These are phyloP conservation scores for Selaginella moellendorffii DNA, from an alignment of 75 land plant species.

Conservation along the genomic window DNA sequence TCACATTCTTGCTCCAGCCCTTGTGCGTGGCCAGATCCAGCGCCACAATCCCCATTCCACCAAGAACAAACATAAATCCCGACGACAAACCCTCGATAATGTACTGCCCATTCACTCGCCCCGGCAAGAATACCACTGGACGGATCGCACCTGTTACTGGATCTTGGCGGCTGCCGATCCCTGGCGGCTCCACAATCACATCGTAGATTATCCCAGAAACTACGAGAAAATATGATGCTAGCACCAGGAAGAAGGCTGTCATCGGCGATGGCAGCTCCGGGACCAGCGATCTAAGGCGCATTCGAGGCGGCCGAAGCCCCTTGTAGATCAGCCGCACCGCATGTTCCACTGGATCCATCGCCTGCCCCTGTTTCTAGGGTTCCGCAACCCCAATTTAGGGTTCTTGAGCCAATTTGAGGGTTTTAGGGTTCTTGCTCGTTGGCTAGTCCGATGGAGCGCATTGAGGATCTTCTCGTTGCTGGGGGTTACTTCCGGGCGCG, in stretches of 20 bases:
- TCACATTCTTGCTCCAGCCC: conserved; percentile 41
- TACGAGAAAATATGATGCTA: conserved; percentile 70
- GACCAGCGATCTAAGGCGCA: conserved; percentile 49
- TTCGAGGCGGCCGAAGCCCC: conserved; percentile 44
- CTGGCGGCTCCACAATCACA: conserved; percentile 95
- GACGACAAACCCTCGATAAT: conserved; percentile 89
- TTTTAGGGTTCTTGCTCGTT: background rate
- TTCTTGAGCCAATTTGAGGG: too few species aligned
- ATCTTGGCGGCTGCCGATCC: conserved; percentile 91
- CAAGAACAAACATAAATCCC: conserved; percentile 89
- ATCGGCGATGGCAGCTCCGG: conserved; percentile 64
- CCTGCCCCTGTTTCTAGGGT: background rate
- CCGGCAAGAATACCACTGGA: conserved; percentile 82
- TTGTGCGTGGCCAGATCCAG: conserved; percentile 65
- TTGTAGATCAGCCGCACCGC: conserved; percentile 34
- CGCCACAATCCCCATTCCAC: conserved; percentile 66
- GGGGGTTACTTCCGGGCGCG: conserved; percentile 33
- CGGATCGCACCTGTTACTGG: conserved; percentile 55
- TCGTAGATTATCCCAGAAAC: conserved; percentile 90
- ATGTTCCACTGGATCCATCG: conserved; percentile 47
- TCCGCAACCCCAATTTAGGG: background rate
- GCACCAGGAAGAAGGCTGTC: conserved; percentile 53
- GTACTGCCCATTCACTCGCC: conserved; percentile 92
- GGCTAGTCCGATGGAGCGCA: conserved; percentile 21
- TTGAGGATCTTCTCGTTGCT: conserved; percentile 20